phyloP scores from a whole-genome alignment of 2,329 filamentous ascomycete genomes.

The Hypoxylon sp. region DNA sequence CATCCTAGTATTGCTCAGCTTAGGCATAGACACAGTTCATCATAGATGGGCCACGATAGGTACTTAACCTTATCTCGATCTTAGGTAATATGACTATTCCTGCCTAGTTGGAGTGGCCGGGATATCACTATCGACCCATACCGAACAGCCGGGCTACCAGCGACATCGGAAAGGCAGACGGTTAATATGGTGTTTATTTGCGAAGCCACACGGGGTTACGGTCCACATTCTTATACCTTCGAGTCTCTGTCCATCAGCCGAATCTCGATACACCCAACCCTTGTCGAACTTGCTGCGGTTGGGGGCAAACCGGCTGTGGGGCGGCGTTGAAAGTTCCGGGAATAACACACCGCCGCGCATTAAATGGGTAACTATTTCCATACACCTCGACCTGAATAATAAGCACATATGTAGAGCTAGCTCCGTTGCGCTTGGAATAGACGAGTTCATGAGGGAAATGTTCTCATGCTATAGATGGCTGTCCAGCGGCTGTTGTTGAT shows the following conservation, averaged over 20 bases:
- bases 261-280: background rate
- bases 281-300: background rate
- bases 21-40: background rate
- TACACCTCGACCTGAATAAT: conserved; percentile 7
- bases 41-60: background rate
- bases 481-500: background rate
- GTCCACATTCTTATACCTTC: conserved; percentile 9
- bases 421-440: conserved; percentile 7
- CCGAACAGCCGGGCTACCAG: conserved; percentile 22
- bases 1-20: background rate
- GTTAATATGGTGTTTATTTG: conserved; percentile 3
- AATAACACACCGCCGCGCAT: conserved; percentile 26
- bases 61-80: background rate
- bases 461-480: background rate
- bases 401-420: background rate
- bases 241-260: conserved; percentile 6
- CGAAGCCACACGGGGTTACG: background rate
- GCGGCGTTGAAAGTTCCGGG: conserved; percentile 24
- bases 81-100: background rate
- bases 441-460: background rate
- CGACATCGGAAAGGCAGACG: conserved; percentile 34
- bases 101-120: background rate
- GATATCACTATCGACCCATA: background rate
- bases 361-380: conserved; percentile 14
- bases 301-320: conserved; percentile 10